phyloP scores from a whole-genome alignment of 106 monocot genomes.

The Triglochin maritima region DNA sequence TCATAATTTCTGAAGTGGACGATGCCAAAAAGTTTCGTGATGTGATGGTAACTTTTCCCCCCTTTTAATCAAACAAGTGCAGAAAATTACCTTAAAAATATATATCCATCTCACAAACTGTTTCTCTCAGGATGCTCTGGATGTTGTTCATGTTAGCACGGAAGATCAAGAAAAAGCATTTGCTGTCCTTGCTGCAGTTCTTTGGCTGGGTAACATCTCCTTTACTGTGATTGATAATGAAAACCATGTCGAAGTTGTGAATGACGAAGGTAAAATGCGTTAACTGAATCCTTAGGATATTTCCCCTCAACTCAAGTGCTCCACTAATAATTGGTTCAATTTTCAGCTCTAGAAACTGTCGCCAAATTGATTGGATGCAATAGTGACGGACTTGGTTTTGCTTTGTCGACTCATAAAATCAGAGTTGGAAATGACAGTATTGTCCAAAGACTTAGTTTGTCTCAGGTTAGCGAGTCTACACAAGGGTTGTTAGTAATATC shows the following conservation, averaged over 20 bases:
- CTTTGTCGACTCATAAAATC: conserved; percentile 85
- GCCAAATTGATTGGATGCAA: conserved; percentile 75
- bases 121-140: conserved; percentile 76
- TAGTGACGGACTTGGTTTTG: conserved; percentile 48
- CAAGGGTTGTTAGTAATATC: neutral
- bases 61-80: neutral
- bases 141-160: conserved; percentile 81
- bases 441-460: conserved; percentile 80
- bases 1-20: conserved; percentile 68
- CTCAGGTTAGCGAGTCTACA: conserved; percentile 42
- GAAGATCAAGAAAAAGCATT: conserved; percentile 84
- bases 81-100: too few relatives aligned
- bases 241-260: conserved; percentile 86
- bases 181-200: conserved; percentile 80
- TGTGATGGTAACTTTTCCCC: conserved; percentile 49
- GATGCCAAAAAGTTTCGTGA: conserved; percentile 78
- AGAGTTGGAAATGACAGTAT: conserved; percentile 77
- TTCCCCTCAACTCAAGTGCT: neutral
- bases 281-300: neutral
- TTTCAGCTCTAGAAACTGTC: conserved; percentile 47
- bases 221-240: conserved; percentile 95
- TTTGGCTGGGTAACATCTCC: conserved; percentile 94
- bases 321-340: neutral
- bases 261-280: conserved; percentile 71
- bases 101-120: neutral